These are phyloP conservation scores for Pseudopithomyces maydicus DNA, from an alignment of 2,329 filamentous ascomycete genomes.

Conservation along the genomic window DNA sequence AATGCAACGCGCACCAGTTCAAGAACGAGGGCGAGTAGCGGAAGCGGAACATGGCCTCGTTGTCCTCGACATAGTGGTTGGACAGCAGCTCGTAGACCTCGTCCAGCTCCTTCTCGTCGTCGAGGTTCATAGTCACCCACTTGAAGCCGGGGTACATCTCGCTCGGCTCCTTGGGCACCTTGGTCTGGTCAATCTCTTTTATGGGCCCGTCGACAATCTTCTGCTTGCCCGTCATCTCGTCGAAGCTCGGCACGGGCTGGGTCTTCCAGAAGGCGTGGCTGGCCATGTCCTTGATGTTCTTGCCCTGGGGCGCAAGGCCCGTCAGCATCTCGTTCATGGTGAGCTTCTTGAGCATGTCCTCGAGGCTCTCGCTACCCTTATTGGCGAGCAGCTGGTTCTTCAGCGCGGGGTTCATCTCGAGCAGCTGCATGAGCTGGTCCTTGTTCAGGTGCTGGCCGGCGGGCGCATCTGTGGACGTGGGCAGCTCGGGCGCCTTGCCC, in stretches of 20 bases:
- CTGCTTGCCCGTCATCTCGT: conserved; percentile 50
- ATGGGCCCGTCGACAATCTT: conserved; percentile 78
- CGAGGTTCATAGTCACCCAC: conserved; percentile 90
- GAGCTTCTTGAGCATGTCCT: conserved; percentile 64
- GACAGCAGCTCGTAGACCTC: conserved; percentile 92
- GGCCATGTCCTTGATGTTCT: conserved; percentile 95
- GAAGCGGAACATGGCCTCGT: conserved; percentile 96
- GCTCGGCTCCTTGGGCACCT: conserved; percentile 78
- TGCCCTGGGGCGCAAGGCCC: conserved; percentile 74
- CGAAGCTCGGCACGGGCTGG: conserved; percentile 88
- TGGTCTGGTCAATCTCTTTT: conserved; percentile 75
- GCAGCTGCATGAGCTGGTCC: conserved; percentile 44
- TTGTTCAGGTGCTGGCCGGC: conserved; percentile 40
- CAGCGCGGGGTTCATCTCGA: conserved; percentile 46
- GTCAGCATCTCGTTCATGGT: conserved; percentile 75
- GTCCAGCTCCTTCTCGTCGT: conserved; percentile 74
- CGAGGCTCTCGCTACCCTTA: conserved; percentile 35
- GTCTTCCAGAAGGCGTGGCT: conserved; percentile 99
- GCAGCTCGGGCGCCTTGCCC: conserved; percentile 33
- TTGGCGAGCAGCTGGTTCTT: conserved; percentile 43
- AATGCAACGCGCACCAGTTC: conserved; percentile 70
- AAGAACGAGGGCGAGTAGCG: conserved; percentile 90
- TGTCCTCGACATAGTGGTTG: conserved; percentile 96
- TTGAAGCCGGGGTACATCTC: conserved; percentile 80
- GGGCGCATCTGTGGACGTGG: conserved; percentile 28